Percentiles rank a stretch among this genome's conserved stretches.
phyloP scores from a whole-genome alignment of 495 filamentous ascomycete genomes.

The Massariosphaeria phaeospora region DNA sequence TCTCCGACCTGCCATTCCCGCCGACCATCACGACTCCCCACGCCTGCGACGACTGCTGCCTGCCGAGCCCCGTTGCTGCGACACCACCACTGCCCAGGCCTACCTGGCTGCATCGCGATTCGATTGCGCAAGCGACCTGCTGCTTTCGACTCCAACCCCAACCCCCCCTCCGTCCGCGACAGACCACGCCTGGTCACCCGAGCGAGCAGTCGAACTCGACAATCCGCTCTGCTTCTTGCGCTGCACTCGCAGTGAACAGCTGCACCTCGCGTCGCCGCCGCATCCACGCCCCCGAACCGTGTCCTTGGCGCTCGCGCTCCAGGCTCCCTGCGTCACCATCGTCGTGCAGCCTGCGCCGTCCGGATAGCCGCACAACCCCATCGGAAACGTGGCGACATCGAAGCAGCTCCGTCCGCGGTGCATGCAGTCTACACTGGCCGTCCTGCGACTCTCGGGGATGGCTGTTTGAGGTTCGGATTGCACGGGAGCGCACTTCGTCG shows the following conservation, averaged over 20 bases:
- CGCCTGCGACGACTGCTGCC: neutral
- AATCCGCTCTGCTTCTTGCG: neutral
- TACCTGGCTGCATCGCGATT: neutral
- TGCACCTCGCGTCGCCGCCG: neutral
- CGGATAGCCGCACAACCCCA: neutral
- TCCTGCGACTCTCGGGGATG: constrained; percentile 1
- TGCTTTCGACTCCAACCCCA: constrained; percentile 13
- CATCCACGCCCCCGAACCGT: neutral
- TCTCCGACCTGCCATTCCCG: too few relatives aligned
- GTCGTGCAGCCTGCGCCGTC: neutral
- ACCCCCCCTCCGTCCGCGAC: neutral
- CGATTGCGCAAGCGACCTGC: constrained; percentile 19
- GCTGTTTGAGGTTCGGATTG: neutral
- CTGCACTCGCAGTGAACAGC: neutral
- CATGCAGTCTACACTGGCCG: neutral
- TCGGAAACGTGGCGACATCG: neutral
- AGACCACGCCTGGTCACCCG: neutral
- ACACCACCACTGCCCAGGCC: neutral
- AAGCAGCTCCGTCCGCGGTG: neutral
- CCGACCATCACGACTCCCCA: neutral
- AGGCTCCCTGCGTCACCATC: constrained; percentile 8
- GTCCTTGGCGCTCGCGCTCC: neutral
- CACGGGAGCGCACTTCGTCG: neutral
- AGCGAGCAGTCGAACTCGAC: neutral
- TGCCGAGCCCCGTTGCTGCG: neutral